Conservation (phyloP, 2,329 filamentous ascomycete genomes). For the Simplicillium aogashimaense region DNA sequence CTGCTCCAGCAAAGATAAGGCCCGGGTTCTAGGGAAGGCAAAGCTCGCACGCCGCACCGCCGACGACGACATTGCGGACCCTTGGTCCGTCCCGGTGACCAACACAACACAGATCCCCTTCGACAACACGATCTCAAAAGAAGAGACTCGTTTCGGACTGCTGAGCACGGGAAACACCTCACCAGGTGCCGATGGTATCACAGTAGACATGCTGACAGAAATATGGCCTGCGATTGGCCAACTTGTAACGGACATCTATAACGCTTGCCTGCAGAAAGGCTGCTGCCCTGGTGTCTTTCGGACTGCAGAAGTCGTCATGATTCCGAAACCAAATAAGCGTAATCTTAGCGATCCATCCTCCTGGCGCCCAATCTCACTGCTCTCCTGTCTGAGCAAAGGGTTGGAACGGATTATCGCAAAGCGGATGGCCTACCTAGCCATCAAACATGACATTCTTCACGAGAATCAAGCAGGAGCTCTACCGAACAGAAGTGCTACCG, state of each 20-base stretch:
- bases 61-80: not conserved
- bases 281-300: too few relatives aligned
- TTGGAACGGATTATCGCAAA: conserved; percentile 2
- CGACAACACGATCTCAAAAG: not conserved
- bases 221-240: not conserved
- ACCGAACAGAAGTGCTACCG: conserved; percentile 1
- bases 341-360: not conserved
- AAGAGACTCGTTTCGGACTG: not conserved
- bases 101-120: not conserved
- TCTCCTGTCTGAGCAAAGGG: conserved; percentile 2
- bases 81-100: not conserved
- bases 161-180: conserved; percentile 11
- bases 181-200: conserved; percentile 11
- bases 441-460: too few relatives aligned
- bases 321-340: conserved; percentile 1
- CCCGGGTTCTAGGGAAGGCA: too few relatives aligned
- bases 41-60: not conserved
- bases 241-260: conserved; percentile 1
- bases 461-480: conserved; percentile 1
- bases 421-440: conserved; percentile 1
- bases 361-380: conserved; percentile 2
- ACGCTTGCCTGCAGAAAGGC: conserved; percentile 1
- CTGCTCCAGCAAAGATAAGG: too few relatives aligned
- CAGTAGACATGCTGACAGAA: conserved; percentile 8
- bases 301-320: conserved; percentile 3